Evolutionary conservation across 106 monocot species (phyloP).

Genomic region (Platanthera guangdongensis): DNA sequence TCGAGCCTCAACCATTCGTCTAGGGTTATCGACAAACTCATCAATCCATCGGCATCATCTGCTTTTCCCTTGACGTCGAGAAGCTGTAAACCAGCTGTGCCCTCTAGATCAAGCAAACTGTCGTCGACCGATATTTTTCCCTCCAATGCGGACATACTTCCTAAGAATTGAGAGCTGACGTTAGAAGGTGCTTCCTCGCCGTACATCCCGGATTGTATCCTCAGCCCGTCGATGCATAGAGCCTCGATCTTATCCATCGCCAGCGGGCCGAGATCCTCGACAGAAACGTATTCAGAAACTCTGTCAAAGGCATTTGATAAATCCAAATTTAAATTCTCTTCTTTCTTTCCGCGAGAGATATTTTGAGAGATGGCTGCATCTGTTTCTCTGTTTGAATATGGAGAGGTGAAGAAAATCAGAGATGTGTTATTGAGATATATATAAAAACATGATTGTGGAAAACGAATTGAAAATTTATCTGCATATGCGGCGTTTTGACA

Average conservation of each 20-base stretch:
- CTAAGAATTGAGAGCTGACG: constrained; percentile 50
- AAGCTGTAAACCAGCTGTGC: constrained; percentile 71
- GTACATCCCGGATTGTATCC: constrained; percentile 92
- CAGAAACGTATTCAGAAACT: constrained; percentile 63
- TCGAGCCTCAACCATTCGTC: constrained; percentile 97
- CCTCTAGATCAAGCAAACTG: constrained; percentile 50
- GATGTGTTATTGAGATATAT: no score
- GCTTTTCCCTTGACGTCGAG: constrained; percentile 56
- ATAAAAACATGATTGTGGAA: no score
- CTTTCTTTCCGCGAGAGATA: constrained; percentile 14
- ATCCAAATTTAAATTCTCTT: constrained; percentile 18
- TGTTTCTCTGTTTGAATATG: constrained; percentile 5
- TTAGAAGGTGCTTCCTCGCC: constrained; percentile 77
- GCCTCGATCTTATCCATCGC: constrained; percentile 98
- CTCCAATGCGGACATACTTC: constrained; percentile 59
- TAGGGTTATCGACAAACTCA: constrained; percentile 76
- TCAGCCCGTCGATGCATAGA: constrained; percentile 83
- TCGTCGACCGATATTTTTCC: constrained; percentile 31
- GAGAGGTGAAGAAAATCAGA: no score
- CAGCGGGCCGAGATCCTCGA: constrained; percentile 91
- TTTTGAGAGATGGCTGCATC: constrained; percentile 2
- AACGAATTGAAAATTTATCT: no score
- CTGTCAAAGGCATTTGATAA: constrained; percentile 25
- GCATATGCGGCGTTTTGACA: no score
- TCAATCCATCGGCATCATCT: constrained; percentile 73